Evolutionary conservation across 2,329 filamentous ascomycete species (phyloP), one percentile per base, ranked within the genome.

Genomic region (Penicillium griseofulvum): DNA sequence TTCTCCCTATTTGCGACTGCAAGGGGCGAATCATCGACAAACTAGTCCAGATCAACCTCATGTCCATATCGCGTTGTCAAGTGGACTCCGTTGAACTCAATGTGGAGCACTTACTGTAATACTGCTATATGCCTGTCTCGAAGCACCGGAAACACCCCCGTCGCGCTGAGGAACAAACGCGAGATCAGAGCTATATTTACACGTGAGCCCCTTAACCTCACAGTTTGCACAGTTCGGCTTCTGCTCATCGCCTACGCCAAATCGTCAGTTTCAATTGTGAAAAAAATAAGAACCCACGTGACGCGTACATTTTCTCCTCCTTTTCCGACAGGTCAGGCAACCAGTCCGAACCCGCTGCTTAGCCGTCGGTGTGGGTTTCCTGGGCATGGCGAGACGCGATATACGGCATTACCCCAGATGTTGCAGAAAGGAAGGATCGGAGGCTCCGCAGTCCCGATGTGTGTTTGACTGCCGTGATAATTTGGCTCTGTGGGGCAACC

Each of bases 341-440:
- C 65, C 65, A 19, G 65, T 67, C 22, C 64, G 49, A n/a, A 67
- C 65, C 37, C 65, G 58, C 50, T 67, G 63, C 52, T 66, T 67
- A 14, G 49, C 59, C 16, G 64, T 54, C 29, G 64, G 59, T 26
- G 64, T 65, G 53, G 60, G 57, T 54, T 62, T 64, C 14, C 60
- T 49, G 19, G 62, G 59, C 62, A 65, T 65, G 24, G 8, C 59
- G 49, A 46, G n/a, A 48, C 8, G 24, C 8, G 49, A 39, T 49
- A 29, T 42, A 46, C 24, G 37, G 51, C 54, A 59, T 61, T 43
- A 53, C 54, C 44, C 47, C 54, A 44, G 54, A 54, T 39, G 39
- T 56, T 45, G 46, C 33, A n/a, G 50, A 60, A 60, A 60, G 52
- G 34, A 47, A 52, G 11, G 48, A 50, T 42, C 44, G 51, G 59